Percentiles rank a stretch among this genome's conserved stretches.
These are phyloP conservation scores for Starmerella riodocensis DNA, from an alignment of 805 yeast species.

Conservation along the genomic window DNA sequence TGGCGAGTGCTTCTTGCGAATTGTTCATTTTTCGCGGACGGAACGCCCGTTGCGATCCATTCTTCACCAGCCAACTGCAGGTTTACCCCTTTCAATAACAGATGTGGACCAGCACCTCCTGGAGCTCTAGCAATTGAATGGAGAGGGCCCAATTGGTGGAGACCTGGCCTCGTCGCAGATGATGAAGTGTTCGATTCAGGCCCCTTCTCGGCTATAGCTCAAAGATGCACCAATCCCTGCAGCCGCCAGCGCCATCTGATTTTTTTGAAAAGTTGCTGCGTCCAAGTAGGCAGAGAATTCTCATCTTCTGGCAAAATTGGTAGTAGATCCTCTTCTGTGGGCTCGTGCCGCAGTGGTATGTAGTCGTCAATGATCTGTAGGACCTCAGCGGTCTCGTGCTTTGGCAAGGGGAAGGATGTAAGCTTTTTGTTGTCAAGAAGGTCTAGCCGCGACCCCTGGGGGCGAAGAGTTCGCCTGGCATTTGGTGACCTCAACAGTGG, in stretches of 20 bases:
- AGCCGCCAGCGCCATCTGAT: conserved; percentile 42
- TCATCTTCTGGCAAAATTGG: background rate
- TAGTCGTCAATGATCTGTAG: conserved; percentile 24
- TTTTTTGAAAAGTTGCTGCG: conserved; percentile 24
- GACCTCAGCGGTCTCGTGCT: background rate
- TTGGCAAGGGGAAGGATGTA: conserved; percentile 27
- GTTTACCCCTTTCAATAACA: no score
- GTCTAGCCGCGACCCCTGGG: conserved; percentile 28
- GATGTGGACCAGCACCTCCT: no score
- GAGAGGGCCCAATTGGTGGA: no score
- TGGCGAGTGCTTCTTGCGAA: no score
- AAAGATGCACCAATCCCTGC: conserved; percentile 36
- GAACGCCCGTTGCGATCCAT: no score
- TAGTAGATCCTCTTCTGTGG: background rate
- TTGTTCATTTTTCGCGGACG: no score
- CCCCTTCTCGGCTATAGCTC: no score
- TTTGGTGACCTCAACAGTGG: conserved; percentile 8
- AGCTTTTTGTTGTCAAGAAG: conserved; percentile 29
- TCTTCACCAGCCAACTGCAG: no score
- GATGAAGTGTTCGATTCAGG: no score
- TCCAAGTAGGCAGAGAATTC: conserved; percentile 17
- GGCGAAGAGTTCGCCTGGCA: conserved; percentile 11
- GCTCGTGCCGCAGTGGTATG: conserved; percentile 18
- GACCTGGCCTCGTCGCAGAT: no score
- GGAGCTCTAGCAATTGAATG: no score